phyloP scores from a whole-genome alignment of 2,329 filamentous ascomycete species.

The Magnaporthiopsis poae region DNA sequence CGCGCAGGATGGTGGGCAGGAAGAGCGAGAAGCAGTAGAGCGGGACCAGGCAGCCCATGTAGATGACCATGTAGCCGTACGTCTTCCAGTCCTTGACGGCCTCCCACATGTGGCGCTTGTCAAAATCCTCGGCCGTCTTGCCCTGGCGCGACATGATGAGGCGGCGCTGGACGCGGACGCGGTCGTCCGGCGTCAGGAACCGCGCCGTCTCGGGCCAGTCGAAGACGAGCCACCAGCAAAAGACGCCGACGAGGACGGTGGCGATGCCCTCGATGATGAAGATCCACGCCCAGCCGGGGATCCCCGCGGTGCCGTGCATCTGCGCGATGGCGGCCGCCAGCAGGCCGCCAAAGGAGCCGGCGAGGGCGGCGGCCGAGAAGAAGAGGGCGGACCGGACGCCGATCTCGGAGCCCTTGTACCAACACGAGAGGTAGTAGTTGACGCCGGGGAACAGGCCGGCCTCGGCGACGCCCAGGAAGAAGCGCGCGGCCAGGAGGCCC shows the following conservation, averaged over 20 bases:
- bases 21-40: constrained; percentile 71
- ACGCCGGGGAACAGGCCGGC: constrained; percentile 45
- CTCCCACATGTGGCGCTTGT: constrained; percentile 60
- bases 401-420: constrained; percentile 73
- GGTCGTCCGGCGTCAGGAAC: constrained; percentile 63
- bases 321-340: constrained; percentile 61
- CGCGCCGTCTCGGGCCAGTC: constrained; percentile 70
- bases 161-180: constrained; percentile 60
- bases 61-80: constrained; percentile 63
- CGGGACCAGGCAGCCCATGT: constrained; percentile 65
- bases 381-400: constrained; percentile 73
- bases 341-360: constrained; percentile 68
- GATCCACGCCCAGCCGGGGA: constrained; percentile 54
- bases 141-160: constrained; percentile 62
- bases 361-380: constrained; percentile 72
- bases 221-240: constrained; percentile 68
- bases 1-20: constrained; percentile 65
- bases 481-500: constrained; percentile 31
- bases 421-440: constrained; percentile 73
- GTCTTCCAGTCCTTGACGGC: constrained; percentile 78
- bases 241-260: constrained; percentile 58
- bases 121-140: constrained; percentile 66
- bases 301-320: constrained; percentile 54
- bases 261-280: constrained; percentile 61
- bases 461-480: constrained; percentile 36